Evolutionary conservation across 1,284 basidiomycete genomes (phyloP).

Genomic region (Pseudomicrostroma phylloplanum): DNA sequence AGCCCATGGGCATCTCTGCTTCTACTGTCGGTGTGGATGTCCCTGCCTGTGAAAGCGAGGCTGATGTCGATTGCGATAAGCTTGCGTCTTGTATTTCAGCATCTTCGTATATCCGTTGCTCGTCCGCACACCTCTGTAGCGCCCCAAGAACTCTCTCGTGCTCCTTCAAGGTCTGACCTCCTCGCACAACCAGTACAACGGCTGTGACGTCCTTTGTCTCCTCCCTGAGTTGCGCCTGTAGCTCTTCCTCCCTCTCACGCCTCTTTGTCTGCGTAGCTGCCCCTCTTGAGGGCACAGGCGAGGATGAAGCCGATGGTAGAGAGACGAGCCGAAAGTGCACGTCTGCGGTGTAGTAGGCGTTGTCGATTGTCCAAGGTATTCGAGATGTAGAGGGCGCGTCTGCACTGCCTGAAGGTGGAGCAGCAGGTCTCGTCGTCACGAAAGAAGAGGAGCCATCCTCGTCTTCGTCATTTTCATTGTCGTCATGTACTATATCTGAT

Average conservation of each 20-base stretch:
- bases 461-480: background rate
- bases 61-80: background rate
- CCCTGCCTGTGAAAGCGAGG: background rate
- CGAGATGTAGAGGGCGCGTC: background rate
- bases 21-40: background rate
- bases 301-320: background rate
- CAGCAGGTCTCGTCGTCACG: too few relatives aligned
- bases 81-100: too few relatives aligned
- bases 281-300: background rate
- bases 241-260: background rate
- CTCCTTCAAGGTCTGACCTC: background rate
- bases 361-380: constrained; percentile 29
- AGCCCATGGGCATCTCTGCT: constrained; percentile 9
- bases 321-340: constrained; percentile 17
- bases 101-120: background rate
- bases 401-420: background rate
- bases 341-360: constrained; percentile 37
- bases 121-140: background rate
- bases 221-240: background rate
- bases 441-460: background rate
- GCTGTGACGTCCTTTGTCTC: background rate
- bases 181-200: background rate
- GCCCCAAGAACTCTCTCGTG: background rate
- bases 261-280: background rate
- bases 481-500: background rate